Conservation (phyloP, 345 rosid genomes). For the Anastatica hierochuntica region DNA sequence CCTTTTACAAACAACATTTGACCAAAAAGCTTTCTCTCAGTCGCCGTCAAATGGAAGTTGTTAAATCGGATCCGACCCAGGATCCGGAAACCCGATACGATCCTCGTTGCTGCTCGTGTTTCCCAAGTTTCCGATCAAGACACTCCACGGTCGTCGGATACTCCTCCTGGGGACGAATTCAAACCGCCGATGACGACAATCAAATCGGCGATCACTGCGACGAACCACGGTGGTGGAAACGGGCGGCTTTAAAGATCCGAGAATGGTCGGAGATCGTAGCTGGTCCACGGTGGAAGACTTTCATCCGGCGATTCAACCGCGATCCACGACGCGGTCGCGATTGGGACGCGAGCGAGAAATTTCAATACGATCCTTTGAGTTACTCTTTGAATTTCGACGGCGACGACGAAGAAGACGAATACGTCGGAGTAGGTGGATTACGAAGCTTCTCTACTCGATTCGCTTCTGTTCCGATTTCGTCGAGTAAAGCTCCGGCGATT, state of each 20-base stretch:
- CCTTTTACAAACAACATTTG: too few species aligned
- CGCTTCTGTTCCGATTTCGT: constrained; percentile 35
- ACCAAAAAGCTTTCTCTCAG: background rate
- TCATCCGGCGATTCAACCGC: constrained; percentile 76
- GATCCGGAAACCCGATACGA: constrained; percentile 21
- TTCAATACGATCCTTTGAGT: constrained; percentile 80
- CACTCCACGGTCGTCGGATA: constrained; percentile 31
- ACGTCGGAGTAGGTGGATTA: constrained; percentile 27
- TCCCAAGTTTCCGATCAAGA: constrained; percentile 43
- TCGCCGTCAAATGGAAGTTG: constrained; percentile 6
- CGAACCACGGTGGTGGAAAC: constrained; percentile 44
- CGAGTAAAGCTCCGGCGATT: constrained; percentile 17
- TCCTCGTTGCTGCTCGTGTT: constrained; percentile 45
- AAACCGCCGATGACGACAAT: constrained; percentile 25
- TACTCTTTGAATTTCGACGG: constrained; percentile 85
- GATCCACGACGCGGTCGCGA: constrained; percentile 28
- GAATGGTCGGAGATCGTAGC: constrained; percentile 96
- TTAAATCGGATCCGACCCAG: constrained; percentile 8
- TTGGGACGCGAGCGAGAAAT: constrained; percentile 41
- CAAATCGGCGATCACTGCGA: constrained; percentile 13
- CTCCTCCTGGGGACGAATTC: constrained; percentile 43
- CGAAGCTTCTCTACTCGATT: constrained; percentile 60
- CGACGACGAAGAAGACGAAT: constrained; percentile 31
- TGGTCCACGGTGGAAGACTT: constrained; percentile 97
- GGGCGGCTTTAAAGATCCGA: constrained; percentile 45